Conservation (phyloP, 495 filamentous ascomycete genomes). For the Corynascus novoguineensis region DNA sequence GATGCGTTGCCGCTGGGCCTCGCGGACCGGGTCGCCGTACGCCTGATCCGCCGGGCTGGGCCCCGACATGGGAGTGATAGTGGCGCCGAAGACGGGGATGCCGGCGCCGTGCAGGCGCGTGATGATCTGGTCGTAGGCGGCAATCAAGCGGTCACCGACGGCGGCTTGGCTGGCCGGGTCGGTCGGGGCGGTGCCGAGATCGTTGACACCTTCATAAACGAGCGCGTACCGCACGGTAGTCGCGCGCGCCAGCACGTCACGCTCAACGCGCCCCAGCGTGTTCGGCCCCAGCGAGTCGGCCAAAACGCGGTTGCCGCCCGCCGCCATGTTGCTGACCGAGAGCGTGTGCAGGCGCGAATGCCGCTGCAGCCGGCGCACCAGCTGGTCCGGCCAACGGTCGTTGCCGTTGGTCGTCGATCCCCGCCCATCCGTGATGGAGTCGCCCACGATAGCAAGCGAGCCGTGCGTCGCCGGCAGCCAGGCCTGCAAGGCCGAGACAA, state of each 20-base stretch:
- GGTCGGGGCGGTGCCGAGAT: slow-evolving; percentile 47
- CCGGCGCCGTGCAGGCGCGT: slow-evolving; percentile 46
- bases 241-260: slow-evolving; percentile 52
- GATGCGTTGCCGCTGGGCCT: slow-evolving; percentile 49
- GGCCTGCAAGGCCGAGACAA: slow-evolving; percentile 51
- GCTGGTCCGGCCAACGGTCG: slow-evolving; percentile 58
- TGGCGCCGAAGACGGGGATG: slow-evolving; percentile 52
- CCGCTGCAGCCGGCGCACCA: slow-evolving; percentile 45
- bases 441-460: slow-evolving; percentile 55
- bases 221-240: slow-evolving; percentile 49
- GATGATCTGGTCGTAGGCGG: slow-evolving; percentile 53
- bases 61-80: slow-evolving; percentile 65
- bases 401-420: slow-evolving; percentile 55
- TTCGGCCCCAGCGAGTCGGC: slow-evolving; percentile 55
- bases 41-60: slow-evolving; percentile 30
- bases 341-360: slow-evolving; percentile 31
- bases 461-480: slow-evolving; percentile 22
- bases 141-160: slow-evolving; percentile 46
- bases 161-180: slow-evolving; percentile 34
- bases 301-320: slow-evolving; percentile 60
- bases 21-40: slow-evolving; percentile 47
- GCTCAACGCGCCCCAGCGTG: slow-evolving; percentile 51
- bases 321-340: slow-evolving; percentile 57
- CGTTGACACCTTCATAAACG: slow-evolving; percentile 64
- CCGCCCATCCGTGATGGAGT: slow-evolving; percentile 64